phyloP scores from a whole-genome alignment of 2,329 filamentous ascomycete species.

The Beauveria rudraprayagi region DNA sequence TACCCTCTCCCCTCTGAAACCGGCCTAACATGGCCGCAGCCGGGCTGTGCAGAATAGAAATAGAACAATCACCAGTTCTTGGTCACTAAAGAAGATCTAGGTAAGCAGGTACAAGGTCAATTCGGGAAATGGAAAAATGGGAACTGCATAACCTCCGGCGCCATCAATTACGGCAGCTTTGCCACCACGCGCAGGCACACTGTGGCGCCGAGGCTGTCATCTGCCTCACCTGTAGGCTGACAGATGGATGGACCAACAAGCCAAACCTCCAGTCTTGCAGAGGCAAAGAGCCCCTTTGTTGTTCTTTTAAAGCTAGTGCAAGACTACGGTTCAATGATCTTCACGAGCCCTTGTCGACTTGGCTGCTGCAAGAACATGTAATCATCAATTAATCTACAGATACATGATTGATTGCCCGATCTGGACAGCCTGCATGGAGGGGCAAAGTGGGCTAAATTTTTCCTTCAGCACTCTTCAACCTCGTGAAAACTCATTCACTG shows the following conservation, averaged over 20 bases:
- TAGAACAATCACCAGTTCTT: not conserved
- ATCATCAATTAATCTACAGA: not conserved
- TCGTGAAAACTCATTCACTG: not conserved
- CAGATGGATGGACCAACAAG: not conserved
- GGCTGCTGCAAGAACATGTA: not conserved
- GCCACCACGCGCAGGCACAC: not conserved
- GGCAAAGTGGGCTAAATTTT: slow-evolving; percentile 10
- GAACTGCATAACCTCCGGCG: not conserved
- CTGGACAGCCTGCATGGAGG: slow-evolving; percentile 4
- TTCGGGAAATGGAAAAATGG: not conserved
- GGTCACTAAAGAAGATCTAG: not conserved
- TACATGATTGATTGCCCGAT: not conserved
- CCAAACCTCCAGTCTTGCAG: not conserved
- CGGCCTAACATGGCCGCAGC: not conserved
- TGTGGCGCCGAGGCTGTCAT: not conserved
- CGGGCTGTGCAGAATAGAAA: not conserved
- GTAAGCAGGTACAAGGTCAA: too few relatives aligned
- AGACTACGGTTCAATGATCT: too few relatives aligned
- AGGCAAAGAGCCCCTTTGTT: not conserved
- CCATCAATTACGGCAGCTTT: not conserved
- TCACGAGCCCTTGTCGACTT: too few relatives aligned
- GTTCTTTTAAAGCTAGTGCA: too few relatives aligned
- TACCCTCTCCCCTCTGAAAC: not conserved
- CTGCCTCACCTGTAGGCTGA: not conserved
- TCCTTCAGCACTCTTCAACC: not conserved